These are phyloP conservation scores for Pachyrhizus erosus DNA, from an alignment of 306 rosid genomes.

Conservation along the genomic window DNA sequence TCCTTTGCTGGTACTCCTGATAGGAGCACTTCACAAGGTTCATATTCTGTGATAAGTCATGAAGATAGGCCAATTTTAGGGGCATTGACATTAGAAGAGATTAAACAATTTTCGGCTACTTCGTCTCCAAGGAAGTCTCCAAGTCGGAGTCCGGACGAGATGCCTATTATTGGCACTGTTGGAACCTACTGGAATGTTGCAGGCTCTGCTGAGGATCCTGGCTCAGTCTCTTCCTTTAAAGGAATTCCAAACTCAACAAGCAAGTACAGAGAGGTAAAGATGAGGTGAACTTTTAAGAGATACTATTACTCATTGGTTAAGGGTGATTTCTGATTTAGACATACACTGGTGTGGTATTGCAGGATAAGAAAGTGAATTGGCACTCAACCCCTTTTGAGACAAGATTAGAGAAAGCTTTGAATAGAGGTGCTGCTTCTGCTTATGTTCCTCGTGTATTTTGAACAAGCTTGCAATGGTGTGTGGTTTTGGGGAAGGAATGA, in stretches of 20 bases:
- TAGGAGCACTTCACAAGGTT: conserved; percentile 55
- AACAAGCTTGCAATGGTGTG: conserved; percentile 37
- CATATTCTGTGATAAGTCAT: conserved; percentile 64
- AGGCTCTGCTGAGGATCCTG: conserved; percentile 50
- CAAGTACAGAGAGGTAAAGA: conserved; percentile 89
- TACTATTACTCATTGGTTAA: conserved; percentile 29
- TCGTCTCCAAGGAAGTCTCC: conserved; percentile 81
- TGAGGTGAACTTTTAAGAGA: conserved; percentile 47
- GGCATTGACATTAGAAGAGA: conserved; percentile 81
- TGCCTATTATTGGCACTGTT: conserved; percentile 82
- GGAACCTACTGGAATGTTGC: conserved; percentile 74
- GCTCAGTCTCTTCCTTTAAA: conserved; percentile 64
- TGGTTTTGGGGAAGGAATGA: conserved; percentile 31
- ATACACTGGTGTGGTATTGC: conserved; percentile 48
- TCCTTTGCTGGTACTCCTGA: conserved; percentile 52
- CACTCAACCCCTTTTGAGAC: conserved; percentile 89
- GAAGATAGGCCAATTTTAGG: conserved; percentile 94
- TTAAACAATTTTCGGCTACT: conserved; percentile 73
- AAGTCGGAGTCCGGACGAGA: conserved; percentile 69
- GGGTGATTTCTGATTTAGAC: conserved; percentile 55
- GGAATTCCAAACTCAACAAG: conserved; percentile 89
- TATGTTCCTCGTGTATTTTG: conserved; percentile 40
- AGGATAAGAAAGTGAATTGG: conserved; percentile 88
- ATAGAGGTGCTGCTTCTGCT: conserved; percentile 53
- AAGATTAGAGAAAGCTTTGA: conserved; percentile 85